These are phyloP conservation scores for Monosporascus sp. DNA, from an alignment of 2,329 filamentous ascomycete species.

Conservation along the genomic window DNA sequence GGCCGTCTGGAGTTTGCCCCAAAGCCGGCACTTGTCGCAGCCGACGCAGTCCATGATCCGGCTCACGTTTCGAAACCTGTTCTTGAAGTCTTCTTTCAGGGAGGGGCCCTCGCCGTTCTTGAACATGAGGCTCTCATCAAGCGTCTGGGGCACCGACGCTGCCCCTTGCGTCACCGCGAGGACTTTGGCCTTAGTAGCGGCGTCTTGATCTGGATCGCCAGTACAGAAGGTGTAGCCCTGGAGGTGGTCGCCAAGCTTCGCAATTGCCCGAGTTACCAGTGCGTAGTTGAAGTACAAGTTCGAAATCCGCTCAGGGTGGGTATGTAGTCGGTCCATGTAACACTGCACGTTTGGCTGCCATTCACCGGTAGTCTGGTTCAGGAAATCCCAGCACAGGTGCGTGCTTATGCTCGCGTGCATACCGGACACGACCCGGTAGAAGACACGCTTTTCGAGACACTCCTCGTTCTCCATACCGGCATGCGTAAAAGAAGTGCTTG, in stretches of 20 bases:
- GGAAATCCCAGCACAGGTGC: constrained; percentile 91
- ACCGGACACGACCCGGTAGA: constrained; percentile 89
- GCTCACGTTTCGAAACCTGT: constrained; percentile 94
- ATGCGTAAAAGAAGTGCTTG: constrained; percentile 54
- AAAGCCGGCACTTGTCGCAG: constrained; percentile 96
- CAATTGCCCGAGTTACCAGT: constrained; percentile 82
- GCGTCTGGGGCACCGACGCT: constrained; percentile 69
- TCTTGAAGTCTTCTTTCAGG: constrained; percentile 94
- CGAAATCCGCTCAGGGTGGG: constrained; percentile 82
- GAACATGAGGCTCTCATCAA: constrained; percentile 96
- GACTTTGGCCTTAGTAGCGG: constrained; percentile 74
- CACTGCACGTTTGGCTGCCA: constrained; percentile 90
- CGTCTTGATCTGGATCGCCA: constrained; percentile 75
- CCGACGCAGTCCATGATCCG: constrained; percentile 98
- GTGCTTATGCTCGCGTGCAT: constrained; percentile 98
- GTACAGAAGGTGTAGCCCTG: constrained; percentile 86
- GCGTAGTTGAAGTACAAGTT: constrained; percentile 99
- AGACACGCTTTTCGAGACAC: constrained; percentile 97
- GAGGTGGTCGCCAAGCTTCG: constrained; percentile 81
- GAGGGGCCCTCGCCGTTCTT: constrained; percentile 68
- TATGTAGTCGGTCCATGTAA: constrained; percentile 81
- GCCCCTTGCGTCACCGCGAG: constrained; percentile 68
- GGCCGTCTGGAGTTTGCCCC: constrained; percentile 94
- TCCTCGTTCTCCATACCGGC: constrained; percentile 74
- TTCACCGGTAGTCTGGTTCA: constrained; percentile 89